A percentile compares a stretch with the other conserved stretches of the same genome.
These are phyloP conservation scores for Hypsizygus ulmarius DNA, from an alignment of 1,284 basidiomycete species.

Conservation along the genomic window DNA sequence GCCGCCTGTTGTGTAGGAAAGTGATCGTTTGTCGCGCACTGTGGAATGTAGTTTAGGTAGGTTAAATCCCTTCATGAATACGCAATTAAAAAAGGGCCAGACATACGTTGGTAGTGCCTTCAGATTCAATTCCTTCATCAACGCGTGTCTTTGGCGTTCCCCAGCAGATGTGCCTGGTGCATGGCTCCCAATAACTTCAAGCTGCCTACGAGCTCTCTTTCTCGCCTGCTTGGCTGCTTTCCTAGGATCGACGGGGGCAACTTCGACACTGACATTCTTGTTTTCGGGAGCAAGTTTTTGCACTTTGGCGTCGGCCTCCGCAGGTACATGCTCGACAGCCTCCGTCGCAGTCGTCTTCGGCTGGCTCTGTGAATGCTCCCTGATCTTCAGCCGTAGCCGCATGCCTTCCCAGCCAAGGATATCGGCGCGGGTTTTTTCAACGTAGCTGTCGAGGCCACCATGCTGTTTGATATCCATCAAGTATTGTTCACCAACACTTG, in stretches of 20 bases:
- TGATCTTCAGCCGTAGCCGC: slow-evolving; percentile 61
- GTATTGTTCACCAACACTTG: slow-evolving; percentile 1
- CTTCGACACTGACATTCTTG: slow-evolving; percentile 3
- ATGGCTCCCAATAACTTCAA: background rate
- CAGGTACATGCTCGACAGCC: background rate
- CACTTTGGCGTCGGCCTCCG: background rate
- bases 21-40: slow-evolving; percentile 21
- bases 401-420: slow-evolving; percentile 74
- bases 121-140: slow-evolving; percentile 26
- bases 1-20: slow-evolving; percentile 14
- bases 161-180: slow-evolving; percentile 12
- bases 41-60: background rate
- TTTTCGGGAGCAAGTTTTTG: slow-evolving; percentile 6
- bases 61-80: background rate
- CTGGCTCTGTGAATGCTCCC: slow-evolving; percentile 36
- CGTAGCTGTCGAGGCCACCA: slow-evolving; percentile 79
- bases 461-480: slow-evolving; percentile 38
- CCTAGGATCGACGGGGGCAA: slow-evolving; percentile 7
- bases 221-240: slow-evolving; percentile 17
- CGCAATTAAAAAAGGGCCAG: background rate
- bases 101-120: slow-evolving; percentile 29
- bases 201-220: slow-evolving; percentile 6
- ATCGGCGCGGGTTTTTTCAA: slow-evolving; percentile 63
- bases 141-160: slow-evolving; percentile 15
- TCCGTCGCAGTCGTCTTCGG: background rate